A percentile compares a stretch with the other conserved stretches of the same genome.
These are phyloP conservation scores for Hortiboletus flavorubellus DNA, from an alignment of 768 basidiomycete species.

Conservation along the genomic window DNA sequence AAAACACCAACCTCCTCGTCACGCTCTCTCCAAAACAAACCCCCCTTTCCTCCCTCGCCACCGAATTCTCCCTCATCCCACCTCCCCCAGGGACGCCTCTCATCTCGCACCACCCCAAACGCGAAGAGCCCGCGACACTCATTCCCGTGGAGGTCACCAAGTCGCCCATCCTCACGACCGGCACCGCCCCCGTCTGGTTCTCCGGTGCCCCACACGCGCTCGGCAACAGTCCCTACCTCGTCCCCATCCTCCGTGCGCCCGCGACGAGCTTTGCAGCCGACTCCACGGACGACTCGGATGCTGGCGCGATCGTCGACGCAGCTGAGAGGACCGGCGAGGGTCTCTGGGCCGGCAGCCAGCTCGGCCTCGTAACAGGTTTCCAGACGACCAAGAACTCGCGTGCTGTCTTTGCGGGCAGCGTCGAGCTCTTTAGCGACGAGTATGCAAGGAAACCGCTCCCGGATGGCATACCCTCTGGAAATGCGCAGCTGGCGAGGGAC, in stretches of 20 bases:
- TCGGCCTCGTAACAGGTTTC: constrained; percentile 84
- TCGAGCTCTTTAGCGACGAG: constrained; percentile 76
- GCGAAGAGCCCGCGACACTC: constrained; percentile 58
- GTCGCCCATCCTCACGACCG: constrained; percentile 44
- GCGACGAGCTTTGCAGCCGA: constrained; percentile 75
- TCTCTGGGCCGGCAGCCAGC: constrained; percentile 75
- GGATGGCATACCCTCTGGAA: constrained; percentile 65
- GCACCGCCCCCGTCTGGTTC: constrained; percentile 67
- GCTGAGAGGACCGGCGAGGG: constrained; percentile 74
- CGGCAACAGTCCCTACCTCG: constrained; percentile 69
- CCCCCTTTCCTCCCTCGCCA: constrained; percentile 69
- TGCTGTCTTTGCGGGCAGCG: constrained; percentile 77
- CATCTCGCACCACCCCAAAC: constrained; percentile 81
- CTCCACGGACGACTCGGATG: constrained; percentile 49
- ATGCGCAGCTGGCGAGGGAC: constrained; percentile 69
- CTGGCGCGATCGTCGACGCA: constrained; percentile 66
- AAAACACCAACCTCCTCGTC: constrained; percentile 79
- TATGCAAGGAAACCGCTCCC: constrained; percentile 61
- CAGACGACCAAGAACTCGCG: constrained; percentile 79
- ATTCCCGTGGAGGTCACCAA: constrained; percentile 59
- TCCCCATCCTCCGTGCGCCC: constrained; percentile 80
- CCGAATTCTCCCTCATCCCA: constrained; percentile 90
- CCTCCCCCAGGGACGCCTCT: constrained; percentile 82
- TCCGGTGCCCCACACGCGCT: constrained; percentile 66
- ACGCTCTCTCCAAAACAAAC: constrained; percentile 76